Evolutionary conservation across 176 grass and related monocot genomes (phyloP).

Genomic region (Oryza rufipogon): DNA sequence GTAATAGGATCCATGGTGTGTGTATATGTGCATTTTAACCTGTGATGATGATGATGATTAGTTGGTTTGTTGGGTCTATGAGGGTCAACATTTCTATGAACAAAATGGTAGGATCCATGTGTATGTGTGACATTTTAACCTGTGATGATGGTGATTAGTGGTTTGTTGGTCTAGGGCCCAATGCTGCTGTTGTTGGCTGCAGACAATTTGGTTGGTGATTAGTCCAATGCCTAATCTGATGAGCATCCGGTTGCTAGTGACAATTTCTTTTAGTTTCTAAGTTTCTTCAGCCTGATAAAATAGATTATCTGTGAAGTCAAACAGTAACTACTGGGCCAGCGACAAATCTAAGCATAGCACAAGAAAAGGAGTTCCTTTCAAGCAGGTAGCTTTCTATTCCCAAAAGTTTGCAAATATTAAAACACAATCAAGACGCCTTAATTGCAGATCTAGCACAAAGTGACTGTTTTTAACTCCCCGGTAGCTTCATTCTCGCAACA

Average conservation of each 20-base stretch:
- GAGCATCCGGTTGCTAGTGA: constrained; percentile 19
- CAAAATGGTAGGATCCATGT: neutral
- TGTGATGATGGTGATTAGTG: too few relatives aligned
- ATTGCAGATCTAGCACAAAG: neutral
- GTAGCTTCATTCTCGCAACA: neutral
- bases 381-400: constrained; percentile 19
- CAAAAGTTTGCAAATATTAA: neutral
- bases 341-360: constrained; percentile 29
- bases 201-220: constrained; percentile 39
- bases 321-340: neutral
- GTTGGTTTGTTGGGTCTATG: neutral
- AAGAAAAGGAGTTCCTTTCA: neutral
- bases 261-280: neutral
- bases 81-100: neutral
- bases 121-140: too few relatives aligned
- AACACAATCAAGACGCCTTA: neutral
- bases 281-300: neutral
- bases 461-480: neutral
- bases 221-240: constrained; percentile 37
- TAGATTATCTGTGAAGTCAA: neutral
- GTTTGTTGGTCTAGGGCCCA: neutral
- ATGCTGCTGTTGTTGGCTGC: neutral
- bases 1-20: neutral
- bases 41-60: neutral
- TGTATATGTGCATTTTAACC: too few relatives aligned